phyloP scores from a whole-genome alignment of 2,329 filamentous ascomycete genomes.

The Pestalotiopsis sp. region DNA sequence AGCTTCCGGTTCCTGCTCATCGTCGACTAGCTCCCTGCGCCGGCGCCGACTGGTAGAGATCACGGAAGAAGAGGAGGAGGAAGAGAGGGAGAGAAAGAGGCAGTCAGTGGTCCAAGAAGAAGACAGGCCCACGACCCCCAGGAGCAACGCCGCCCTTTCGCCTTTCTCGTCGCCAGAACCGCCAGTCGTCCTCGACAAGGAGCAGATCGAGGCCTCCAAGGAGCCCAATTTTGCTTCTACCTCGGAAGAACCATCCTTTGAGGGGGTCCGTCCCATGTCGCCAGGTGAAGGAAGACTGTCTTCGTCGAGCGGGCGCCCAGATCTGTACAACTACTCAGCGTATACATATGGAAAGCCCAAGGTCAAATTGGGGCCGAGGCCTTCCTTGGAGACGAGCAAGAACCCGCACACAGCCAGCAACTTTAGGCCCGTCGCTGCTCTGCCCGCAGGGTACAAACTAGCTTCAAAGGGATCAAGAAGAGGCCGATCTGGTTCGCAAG shows the following conservation, averaged over 20 bases:
- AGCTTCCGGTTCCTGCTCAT: constrained; percentile 82
- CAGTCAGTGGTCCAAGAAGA: constrained; percentile 57
- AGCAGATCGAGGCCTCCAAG: constrained; percentile 53
- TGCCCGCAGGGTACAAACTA: constrained; percentile 80
- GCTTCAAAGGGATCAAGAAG: constrained; percentile 62
- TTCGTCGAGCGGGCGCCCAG: constrained; percentile 54
- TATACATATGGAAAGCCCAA: constrained; percentile 70
- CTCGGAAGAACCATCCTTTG: constrained; percentile 54
- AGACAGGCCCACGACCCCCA: constrained; percentile 34
- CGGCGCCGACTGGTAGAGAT: constrained; percentile 85
- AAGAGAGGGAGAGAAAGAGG: constrained; percentile 60
- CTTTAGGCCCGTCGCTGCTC: constrained; percentile 73
- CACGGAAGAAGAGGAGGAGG: constrained; percentile 88
- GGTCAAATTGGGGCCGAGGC: constrained; percentile 85
- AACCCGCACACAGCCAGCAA: constrained; percentile 64
- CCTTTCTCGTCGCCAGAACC: constrained; percentile 26
- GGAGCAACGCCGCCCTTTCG: constrained; percentile 28
- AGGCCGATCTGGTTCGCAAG: constrained; percentile 36
- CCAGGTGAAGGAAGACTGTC: constrained; percentile 46
- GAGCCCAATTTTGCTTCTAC: constrained; percentile 53
- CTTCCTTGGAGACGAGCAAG: constrained; percentile 68
- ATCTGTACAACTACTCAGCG: constrained; percentile 51
- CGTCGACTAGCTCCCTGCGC: constrained; percentile 79
- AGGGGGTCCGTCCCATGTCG: constrained; percentile 48
- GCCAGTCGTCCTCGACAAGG: constrained; percentile 53